phyloP scores from a whole-genome alignment of 2,329 filamentous ascomycete genomes.

The Fusarium dimerum region DNA sequence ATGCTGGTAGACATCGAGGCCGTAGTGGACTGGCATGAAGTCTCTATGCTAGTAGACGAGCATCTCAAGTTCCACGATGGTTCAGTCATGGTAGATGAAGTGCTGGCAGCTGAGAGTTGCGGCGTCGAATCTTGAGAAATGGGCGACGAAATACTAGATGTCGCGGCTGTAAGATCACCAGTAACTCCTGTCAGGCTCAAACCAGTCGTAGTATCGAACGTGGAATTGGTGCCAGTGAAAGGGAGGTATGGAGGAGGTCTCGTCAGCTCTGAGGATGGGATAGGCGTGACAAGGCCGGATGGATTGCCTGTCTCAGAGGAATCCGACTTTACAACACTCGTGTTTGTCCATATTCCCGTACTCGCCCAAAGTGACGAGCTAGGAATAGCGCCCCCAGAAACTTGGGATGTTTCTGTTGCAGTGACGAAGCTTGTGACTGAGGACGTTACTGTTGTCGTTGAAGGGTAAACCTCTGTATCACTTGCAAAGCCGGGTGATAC shows the following conservation, averaged over 20 bases:
- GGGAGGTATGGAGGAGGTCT: neutral
- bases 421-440: constrained; percentile 8
- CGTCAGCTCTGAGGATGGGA: neutral
- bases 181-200: constrained; percentile 2
- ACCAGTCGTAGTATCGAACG: constrained; percentile 1
- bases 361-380: constrained; percentile 7
- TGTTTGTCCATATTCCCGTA: constrained; percentile 18
- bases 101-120: constrained; percentile 2
- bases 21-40: constrained; percentile 13
- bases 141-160: constrained; percentile 6
- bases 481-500: neutral
- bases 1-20: constrained; percentile 19
- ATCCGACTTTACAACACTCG: constrained; percentile 8
- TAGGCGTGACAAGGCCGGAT: constrained; percentile 7
- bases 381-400: constrained; percentile 15
- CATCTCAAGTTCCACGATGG: constrained; percentile 9
- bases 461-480: neutral
- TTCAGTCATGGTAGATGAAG: constrained; percentile 5
- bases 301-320: constrained; percentile 7
- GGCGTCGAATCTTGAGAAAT: constrained; percentile 20
- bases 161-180: constrained; percentile 10
- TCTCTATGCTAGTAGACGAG: constrained; percentile 7
- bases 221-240: constrained; percentile 2
- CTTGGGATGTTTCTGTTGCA: constrained; percentile 13
- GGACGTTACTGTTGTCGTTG: constrained; percentile 17